Evolutionary conservation across 495 filamentous ascomycete genomes (phyloP).

Genomic region (Cercophora samala): DNA sequence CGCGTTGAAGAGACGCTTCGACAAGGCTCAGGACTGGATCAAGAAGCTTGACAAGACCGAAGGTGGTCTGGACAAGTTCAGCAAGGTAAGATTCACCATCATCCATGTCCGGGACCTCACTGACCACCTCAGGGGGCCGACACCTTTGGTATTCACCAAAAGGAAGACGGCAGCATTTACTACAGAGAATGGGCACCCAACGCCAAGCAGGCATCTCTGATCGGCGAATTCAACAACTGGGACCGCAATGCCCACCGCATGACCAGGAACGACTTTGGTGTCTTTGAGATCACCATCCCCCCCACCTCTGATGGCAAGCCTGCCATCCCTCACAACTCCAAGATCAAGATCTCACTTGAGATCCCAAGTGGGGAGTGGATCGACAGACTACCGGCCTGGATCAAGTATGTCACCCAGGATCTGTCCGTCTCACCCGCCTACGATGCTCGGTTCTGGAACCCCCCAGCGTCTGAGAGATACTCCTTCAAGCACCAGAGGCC

Average conservation of each 20-base stretch:
- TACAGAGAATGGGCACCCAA: constrained; percentile 98
- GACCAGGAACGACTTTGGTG: constrained; percentile 79
- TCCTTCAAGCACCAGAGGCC: constrained; percentile 78
- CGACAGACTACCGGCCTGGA: constrained; percentile 92
- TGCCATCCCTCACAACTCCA: constrained; percentile 86
- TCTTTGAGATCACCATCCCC: constrained; percentile 79
- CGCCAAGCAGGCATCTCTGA: constrained; percentile 75
- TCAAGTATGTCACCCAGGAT: constrained; percentile 93
- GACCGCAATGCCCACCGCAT: constrained; percentile 76
- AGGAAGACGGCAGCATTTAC: constrained; percentile 74
- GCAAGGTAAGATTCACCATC: constrained; percentile 52
- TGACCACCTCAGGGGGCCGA: constrained; percentile 66
- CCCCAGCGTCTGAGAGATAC: constrained; percentile 69
- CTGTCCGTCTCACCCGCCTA: constrained; percentile 82
- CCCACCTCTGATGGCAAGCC: constrained; percentile 65
- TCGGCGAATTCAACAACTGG: constrained; percentile 98
- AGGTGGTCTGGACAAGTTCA: constrained; percentile 90
- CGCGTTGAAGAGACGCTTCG: constrained; percentile 69
- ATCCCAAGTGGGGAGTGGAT: constrained; percentile 73
- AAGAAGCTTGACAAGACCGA: constrained; percentile 75
- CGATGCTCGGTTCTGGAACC: constrained; percentile 97
- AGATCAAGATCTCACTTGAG: constrained; percentile 91
- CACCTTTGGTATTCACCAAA: constrained; percentile 75
- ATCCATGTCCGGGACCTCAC: background rate
- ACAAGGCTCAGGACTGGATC: constrained; percentile 85